Conservation (phyloP, 768 basidiomycete genomes). For the Leccinum pellstonianum region DNA sequence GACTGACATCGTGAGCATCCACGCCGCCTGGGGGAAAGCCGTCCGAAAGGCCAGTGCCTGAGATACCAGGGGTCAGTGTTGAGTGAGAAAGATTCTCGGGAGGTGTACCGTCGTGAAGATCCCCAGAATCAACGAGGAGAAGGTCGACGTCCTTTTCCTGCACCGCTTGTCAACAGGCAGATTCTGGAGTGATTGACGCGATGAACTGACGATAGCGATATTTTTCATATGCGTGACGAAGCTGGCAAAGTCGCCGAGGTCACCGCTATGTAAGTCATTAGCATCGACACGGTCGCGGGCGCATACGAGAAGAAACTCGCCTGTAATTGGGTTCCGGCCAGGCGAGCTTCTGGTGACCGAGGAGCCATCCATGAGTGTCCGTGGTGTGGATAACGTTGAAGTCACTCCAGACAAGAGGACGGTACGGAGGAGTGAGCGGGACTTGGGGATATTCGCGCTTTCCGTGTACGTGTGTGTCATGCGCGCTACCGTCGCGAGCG, state of each 20-base stretch:
- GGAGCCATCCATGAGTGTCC: constrained; percentile 78
- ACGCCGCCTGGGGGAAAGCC: constrained; percentile 56
- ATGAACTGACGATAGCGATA: constrained; percentile 53
- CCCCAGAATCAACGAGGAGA: constrained; percentile 77
- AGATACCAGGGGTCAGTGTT: constrained; percentile 5
- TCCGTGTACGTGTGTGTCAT: constrained; percentile 30
- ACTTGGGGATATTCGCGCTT: constrained; percentile 42
- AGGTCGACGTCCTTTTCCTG: constrained; percentile 77
- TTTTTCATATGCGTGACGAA: constrained; percentile 83
- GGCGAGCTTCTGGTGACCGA: constrained; percentile 76
- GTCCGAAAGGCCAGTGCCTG: constrained; percentile 76
- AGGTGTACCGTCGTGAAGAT: constrained; percentile 61
- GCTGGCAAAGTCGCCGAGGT: constrained; percentile 81
- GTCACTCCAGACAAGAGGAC: constrained; percentile 79
- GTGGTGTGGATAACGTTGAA: constrained; percentile 87
- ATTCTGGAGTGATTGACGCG: background rate
- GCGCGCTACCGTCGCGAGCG: constrained; percentile 32
- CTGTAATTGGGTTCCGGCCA: constrained; percentile 79
- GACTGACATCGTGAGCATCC: constrained; percentile 65
- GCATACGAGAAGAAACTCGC: constrained; percentile 28
- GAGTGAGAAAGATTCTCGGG: background rate
- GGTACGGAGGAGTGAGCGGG: constrained; percentile 54
- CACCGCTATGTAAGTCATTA: constrained; percentile 38
- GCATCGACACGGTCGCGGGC: background rate
- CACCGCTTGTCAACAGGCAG: constrained; percentile 1